phyloP scores from a whole-genome alignment of 164 flowering plant species.

The Dillenia suffruticosa region DNA sequence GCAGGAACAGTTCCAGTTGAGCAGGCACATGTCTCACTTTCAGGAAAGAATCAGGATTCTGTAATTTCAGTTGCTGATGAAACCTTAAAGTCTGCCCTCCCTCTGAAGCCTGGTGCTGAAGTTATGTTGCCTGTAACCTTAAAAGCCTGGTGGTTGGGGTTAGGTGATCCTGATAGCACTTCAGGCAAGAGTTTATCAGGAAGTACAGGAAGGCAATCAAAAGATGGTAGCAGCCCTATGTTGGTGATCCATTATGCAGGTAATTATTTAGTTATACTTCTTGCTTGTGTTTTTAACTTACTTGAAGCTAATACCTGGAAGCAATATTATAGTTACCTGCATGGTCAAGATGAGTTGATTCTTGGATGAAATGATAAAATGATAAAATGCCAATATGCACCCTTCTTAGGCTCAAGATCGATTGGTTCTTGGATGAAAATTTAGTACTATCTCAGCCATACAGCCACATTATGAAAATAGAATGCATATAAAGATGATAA shows the following conservation, averaged over 20 bases:
- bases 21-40: slow-evolving; percentile 85
- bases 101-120: slow-evolving; percentile 93
- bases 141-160: slow-evolving; percentile 86
- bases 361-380: too few species aligned
- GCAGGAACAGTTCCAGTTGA: slow-evolving; percentile 96
- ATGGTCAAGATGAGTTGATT: too few species aligned
- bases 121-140: slow-evolving; percentile 73
- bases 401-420: too few species aligned
- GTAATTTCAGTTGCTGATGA: slow-evolving; percentile 65
- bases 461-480: too few species aligned
- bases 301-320: too few species aligned
- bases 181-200: slow-evolving; percentile 44
- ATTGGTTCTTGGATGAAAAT: too few species aligned
- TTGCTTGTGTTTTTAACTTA: not conserved
- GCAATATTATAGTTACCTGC: too few species aligned
- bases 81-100: slow-evolving; percentile 70
- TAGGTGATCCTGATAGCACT: slow-evolving; percentile 53
- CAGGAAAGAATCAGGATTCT: slow-evolving; percentile 94
- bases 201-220: slow-evolving; percentile 48
- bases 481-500: too few species aligned
- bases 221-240: slow-evolving; percentile 84
- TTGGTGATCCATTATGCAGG: slow-evolving; percentile 94
- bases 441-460: too few species aligned
- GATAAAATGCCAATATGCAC: too few species aligned
- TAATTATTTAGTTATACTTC: slow-evolving; percentile 18